Base-by-base conservation (phyloP, 2,329 filamentous ascomycete species). In the Colletotrichum liaoningense region DNA sequence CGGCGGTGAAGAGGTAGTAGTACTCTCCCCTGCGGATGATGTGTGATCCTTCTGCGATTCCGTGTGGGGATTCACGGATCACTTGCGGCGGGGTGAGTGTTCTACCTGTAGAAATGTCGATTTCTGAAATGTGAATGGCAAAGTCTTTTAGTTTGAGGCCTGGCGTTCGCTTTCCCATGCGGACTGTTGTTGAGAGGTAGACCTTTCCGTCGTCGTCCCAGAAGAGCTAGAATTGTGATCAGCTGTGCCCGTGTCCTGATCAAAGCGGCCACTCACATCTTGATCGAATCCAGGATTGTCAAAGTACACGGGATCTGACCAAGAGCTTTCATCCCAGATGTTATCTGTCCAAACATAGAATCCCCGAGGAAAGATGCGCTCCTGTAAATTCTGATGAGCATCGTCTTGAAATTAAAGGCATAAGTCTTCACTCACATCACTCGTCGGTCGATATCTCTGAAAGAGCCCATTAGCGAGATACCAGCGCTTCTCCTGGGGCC, bases 251-350 rank as follows among this genome's bases (percentile, higher is more conserved):
- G 57, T 59, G 24, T 3, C 11, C 14, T 16, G 5, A 2, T 4
- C 54, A 26, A 57, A 9, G 4, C 7, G 33, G 30, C 11, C 38
- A 80, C 81, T 76, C 77, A 87, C 86, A 78, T 88, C 87, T 77
- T 88, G 87, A 73, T 89, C 87, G 67, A 88, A 88, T 1, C 87
- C 87, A 1, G 86, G 82, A 56, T 88, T 86, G 65, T 89, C 88
- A 74, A 90, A 88, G 73, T 86, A 88, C 0, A 88, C 79, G 0
- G 88, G 87, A 58, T 90, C 87, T 5, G 86, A 88, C 88, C 88
- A 90, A 4, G 84, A 81, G 7, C 74, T 78, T 0, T 85, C 83
- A 56, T 88, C 83, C 84, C 85, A 87, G n/a, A 89, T 89, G 69
- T 90, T 83, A 12, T 83, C 81, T 0, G 87, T 89, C 72, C 81